Evolutionary conservation across 495 filamentous ascomycete genomes (phyloP).

Genomic region (Diplogelasinospora grovesii): DNA sequence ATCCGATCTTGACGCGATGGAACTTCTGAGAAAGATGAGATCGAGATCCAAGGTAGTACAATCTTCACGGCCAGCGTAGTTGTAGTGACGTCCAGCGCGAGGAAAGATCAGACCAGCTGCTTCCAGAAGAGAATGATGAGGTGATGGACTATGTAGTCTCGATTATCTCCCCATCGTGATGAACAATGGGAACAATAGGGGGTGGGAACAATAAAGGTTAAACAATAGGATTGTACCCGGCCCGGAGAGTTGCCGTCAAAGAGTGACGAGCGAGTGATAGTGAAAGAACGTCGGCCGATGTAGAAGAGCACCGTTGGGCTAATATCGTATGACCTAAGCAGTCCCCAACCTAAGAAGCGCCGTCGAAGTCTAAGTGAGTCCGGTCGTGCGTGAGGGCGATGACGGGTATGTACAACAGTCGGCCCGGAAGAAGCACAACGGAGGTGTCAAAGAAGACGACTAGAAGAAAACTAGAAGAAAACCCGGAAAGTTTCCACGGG

Average conservation of each 20-base stretch:
- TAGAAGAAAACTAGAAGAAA: not conserved
- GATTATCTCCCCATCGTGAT: conserved; percentile 7
- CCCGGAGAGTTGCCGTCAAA: not conserved
- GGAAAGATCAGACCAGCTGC: conserved; percentile 14
- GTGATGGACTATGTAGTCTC: not conserved
- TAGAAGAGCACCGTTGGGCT: not conserved
- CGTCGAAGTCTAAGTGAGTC: not conserved
- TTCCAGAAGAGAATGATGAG: conserved; percentile 3
- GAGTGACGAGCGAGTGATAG: not conserved
- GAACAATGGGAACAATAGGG: not conserved
- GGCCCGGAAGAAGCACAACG: too few relatives aligned
- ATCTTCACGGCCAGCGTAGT: not conserved
- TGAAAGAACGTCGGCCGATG: not conserved
- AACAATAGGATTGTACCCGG: not conserved
- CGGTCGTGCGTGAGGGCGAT: too few relatives aligned
- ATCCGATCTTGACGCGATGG: too few relatives aligned
- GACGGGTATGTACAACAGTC: too few relatives aligned
- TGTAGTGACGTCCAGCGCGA: conserved; percentile 14
- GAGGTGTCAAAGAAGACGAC: not conserved
- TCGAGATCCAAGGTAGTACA: not conserved
- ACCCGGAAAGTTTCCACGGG: not conserved
- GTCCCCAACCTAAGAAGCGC: not conserved
- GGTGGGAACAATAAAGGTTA: not conserved
- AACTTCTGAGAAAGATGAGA: not conserved
- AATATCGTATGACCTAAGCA: not conserved